Conservation (phyloP, 257 asterid species). For the Primulina tabacum region DNA sequence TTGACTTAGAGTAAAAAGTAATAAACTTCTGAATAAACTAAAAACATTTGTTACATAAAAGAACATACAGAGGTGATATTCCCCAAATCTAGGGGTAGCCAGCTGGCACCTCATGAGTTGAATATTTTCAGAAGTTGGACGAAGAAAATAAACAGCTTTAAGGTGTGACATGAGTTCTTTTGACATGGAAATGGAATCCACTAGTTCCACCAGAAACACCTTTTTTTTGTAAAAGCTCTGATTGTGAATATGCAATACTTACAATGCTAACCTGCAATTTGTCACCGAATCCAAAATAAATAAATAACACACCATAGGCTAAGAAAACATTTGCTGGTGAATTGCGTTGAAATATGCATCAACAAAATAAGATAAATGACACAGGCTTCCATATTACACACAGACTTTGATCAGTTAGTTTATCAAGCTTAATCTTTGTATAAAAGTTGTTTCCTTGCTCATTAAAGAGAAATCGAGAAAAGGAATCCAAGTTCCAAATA, state of each 20-base stretch:
- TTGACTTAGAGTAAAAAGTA: slow-evolving; percentile 13
- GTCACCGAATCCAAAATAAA: slow-evolving; percentile 7
- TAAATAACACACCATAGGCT: slow-evolving; percentile 11
- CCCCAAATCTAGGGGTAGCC: slow-evolving; percentile 88
- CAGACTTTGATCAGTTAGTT: slow-evolving; percentile 1
- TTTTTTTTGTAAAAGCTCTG: slow-evolving; percentile 96
- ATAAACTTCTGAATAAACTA: slow-evolving; percentile 15
- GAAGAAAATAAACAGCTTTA: slow-evolving; percentile 93
- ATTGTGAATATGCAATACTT: slow-evolving; percentile 89
- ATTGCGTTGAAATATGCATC: neutral
- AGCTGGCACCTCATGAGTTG: slow-evolving; percentile 82
- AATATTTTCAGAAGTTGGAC: slow-evolving; percentile 85
- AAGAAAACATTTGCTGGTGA: neutral
- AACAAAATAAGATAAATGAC: no score
- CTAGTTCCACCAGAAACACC: slow-evolving; percentile 89
- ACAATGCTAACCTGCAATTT: slow-evolving; percentile 81
- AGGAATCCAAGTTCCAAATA: neutral
- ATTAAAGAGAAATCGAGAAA: neutral
- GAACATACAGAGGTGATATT: slow-evolving; percentile 79
- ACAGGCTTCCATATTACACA: neutral
- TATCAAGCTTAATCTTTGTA: neutral
- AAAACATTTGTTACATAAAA: no score
- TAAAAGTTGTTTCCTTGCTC: neutral
- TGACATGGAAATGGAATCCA: slow-evolving; percentile 89
- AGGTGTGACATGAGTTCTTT: slow-evolving; percentile 96